phyloP scores from a whole-genome alignment of 225 moss, liverwort and hornwort species.

The Lunularia cruciata region DNA sequence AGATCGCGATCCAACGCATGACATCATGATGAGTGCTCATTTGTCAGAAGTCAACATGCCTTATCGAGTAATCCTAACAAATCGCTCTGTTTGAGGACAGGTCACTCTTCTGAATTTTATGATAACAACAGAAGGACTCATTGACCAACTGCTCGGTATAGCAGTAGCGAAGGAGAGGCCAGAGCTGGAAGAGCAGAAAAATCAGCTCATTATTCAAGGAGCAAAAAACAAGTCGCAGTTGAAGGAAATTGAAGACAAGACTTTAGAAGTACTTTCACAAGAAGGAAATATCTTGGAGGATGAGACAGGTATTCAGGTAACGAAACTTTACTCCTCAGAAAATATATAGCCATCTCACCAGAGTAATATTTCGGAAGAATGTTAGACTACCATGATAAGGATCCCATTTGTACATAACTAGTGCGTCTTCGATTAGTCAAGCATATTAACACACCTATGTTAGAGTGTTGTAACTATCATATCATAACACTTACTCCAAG shows the following conservation, averaged over 20 bases:
- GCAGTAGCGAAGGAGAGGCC: constrained; percentile 85
- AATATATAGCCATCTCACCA: too few species aligned
- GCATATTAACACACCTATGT: too few species aligned
- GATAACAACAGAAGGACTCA: constrained; percentile 84
- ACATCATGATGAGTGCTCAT: background rate
- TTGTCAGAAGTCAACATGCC: too few species aligned
- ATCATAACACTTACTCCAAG: too few species aligned
- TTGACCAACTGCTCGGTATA: constrained; percentile 79
- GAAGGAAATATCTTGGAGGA: constrained; percentile 94
- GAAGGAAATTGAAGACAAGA: constrained; percentile 84
- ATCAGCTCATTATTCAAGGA: constrained; percentile 76
- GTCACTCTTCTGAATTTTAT: constrained; percentile 83
- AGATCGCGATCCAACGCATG: too few species aligned
- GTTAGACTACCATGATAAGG: too few species aligned
- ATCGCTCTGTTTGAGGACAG: constrained; percentile 31
- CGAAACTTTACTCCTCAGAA: too few species aligned
- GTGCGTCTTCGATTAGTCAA: too few species aligned
- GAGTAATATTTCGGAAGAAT: too few species aligned
- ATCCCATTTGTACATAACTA: too few species aligned
- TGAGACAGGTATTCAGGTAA: constrained; percentile 82
- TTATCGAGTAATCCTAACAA: background rate
- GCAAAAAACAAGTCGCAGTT: constrained; percentile 85
- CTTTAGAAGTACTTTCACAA: constrained; percentile 80
- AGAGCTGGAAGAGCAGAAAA: constrained; percentile 80
- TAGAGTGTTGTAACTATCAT: too few species aligned